These are phyloP conservation scores for Durio zibethinus DNA, from an alignment of 345 rosid species.

Conservation along the genomic window DNA sequence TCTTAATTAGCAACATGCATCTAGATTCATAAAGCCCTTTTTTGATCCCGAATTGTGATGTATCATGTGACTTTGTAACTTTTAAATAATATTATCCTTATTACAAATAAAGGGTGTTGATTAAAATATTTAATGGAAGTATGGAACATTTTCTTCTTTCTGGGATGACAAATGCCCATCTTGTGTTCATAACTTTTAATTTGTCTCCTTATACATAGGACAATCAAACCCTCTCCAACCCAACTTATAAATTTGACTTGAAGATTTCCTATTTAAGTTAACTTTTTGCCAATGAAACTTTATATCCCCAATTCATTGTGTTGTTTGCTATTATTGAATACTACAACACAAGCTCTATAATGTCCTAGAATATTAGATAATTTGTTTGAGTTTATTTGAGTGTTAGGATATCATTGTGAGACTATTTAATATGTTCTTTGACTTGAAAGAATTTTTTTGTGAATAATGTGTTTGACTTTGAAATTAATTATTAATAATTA, in stretches of 20 bases:
- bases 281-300: not conserved
- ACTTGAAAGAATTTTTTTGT: too few species aligned
- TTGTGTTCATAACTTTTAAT: not conserved
- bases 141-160: not conserved
- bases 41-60: constrained; percentile 5
- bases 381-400: too few species aligned
- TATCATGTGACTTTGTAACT: constrained; percentile 13
- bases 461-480: too few species aligned
- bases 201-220: not conserved
- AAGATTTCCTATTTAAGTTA: not conserved
- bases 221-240: not conserved
- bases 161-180: not conserved
- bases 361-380: not conserved
- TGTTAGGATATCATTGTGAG: too few species aligned
- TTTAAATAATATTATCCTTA: not conserved
- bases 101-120: constrained; percentile 2
- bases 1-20: not conserved
- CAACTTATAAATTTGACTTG: not conserved
- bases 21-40: constrained; percentile 22
- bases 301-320: not conserved
- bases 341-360: not conserved
- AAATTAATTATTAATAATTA: too few species aligned
- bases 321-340: not conserved
- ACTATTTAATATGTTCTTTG: too few species aligned
- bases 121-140: not conserved